Conservation (phyloP, 2,329 filamentous ascomycete species). For the Paramyrothecium roridum region DNA sequence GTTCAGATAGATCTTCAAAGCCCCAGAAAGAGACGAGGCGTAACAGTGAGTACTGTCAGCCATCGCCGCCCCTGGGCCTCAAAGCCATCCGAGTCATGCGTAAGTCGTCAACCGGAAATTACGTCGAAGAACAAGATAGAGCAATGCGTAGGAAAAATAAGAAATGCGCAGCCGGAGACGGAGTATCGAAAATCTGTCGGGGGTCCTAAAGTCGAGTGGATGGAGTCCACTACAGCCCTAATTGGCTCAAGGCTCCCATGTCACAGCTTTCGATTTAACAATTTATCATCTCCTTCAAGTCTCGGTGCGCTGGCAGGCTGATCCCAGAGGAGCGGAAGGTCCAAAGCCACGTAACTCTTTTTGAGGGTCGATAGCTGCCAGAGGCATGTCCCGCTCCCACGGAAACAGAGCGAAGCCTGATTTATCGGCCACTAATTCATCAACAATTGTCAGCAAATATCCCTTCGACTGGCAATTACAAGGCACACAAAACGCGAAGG, state of each 20-base stretch:
- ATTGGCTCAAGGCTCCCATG: neutral
- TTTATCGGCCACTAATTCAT: slow-evolving; percentile 83
- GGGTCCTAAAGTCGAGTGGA: slow-evolving; percentile 6
- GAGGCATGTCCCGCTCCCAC: slow-evolving; percentile 57
- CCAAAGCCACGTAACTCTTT: slow-evolving; percentile 18
- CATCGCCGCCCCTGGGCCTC: slow-evolving; percentile 10
- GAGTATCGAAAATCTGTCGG: neutral
- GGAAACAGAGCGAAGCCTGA: slow-evolving; percentile 79
- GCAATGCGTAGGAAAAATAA: slow-evolving; percentile 29
- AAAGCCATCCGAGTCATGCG: slow-evolving; percentile 35
- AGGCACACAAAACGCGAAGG: slow-evolving; percentile 79
- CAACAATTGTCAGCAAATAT: slow-evolving; percentile 68
- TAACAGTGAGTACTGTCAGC: slow-evolving; percentile 5
- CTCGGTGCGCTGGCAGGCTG: neutral
- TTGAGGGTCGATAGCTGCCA: slow-evolving; percentile 33
- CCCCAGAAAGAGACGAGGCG: slow-evolving; percentile 6
- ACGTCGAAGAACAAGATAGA: slow-evolving; percentile 41
- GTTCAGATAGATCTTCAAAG: slow-evolving; percentile 27
- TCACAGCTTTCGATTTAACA: neutral
- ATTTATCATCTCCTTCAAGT: neutral
- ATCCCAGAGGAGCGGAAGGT: slow-evolving; percentile 8
- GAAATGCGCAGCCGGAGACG: neutral
- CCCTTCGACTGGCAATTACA: slow-evolving; percentile 69
- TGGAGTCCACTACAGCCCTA: slow-evolving; percentile 1
- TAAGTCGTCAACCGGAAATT: slow-evolving; percentile 30